Evolutionary conservation across 371 early-diverging fungal genomes (phyloP), one percentile per base, ranked within the genome.

Genomic region (Chytridiales sp.): DNA sequence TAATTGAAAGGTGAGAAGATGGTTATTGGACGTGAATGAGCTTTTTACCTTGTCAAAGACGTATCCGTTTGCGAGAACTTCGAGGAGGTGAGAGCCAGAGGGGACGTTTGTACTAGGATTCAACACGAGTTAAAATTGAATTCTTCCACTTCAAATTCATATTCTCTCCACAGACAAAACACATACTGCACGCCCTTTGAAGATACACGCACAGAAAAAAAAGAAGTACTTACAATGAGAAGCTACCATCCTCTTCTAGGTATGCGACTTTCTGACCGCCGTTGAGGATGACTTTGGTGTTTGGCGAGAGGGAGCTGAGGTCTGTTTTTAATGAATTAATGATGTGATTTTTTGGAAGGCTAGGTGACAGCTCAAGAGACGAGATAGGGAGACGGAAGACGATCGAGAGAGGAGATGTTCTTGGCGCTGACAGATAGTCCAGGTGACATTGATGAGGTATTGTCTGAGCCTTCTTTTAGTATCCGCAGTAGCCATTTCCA

Each of bases 1-100:
- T 6, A 29, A 43, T 8, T 31, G 9, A 22, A 13, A 9, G n/a
- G 17, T 3, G 11, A 38, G 21, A 15, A n/a, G 6, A 34, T 21
- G 22, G 3, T 19, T 13, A 3, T 43, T 27, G 32, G 21, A 35
- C 9, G 27, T 39, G 15, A 36, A 42, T 11, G 32, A 29, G 6
- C 17, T 26, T 19, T 30, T 15, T 19, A 71, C 71, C 68, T 76
- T 78, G 31, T 77, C 72, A 55, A 80, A 83, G 13, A 59, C 58
- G 48, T 69, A 83, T 29, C 69, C 68, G 8, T 65, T 54, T 52
- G 68, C 63, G 27, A 66, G 27, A 11, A 83, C 66, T 36, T 78
- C 75, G 17, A 83, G 56, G 22, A 79, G 55, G 59, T 76, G 78
- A 36, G 73, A 61, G 4, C 83, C 83, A 8, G 68, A 67, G 24